These are phyloP conservation scores for Aegilops tauschii DNA, from an alignment of 176 grass and related monocot species.

Conservation along the genomic window DNA sequence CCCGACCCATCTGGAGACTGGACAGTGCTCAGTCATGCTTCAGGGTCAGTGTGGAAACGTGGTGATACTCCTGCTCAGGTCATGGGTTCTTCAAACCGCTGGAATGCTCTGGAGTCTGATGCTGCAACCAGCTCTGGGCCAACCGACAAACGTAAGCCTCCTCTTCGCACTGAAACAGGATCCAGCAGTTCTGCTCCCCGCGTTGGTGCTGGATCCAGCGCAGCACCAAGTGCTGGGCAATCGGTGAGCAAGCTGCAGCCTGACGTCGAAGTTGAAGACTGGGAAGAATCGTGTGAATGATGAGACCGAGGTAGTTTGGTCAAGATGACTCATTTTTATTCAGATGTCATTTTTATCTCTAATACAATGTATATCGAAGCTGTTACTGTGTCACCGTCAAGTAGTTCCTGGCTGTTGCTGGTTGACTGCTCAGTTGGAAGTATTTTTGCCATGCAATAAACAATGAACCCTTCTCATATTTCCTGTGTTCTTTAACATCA, in stretches of 20 bases:
- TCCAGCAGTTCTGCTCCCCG: background rate
- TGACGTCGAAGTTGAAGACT: conserved; percentile 65
- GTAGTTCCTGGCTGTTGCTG: background rate
- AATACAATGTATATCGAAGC: background rate
- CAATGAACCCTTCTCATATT: conserved; percentile 35
- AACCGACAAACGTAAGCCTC: background rate
- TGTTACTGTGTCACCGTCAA: background rate
- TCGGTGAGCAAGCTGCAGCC: conserved; percentile 34
- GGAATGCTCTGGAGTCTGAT: conserved; percentile 65
- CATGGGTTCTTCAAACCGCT: conserved; percentile 44
- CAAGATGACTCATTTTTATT: background rate
- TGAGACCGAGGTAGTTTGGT: background rate
- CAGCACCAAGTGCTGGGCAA: conserved; percentile 16
- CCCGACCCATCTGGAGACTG: conserved; percentile 53
- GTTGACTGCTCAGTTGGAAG: background rate
- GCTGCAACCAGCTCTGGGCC: conserved; percentile 25
- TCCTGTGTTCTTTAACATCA: conserved; percentile 30
- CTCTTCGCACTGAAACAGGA: background rate
- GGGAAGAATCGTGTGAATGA: conserved; percentile 90
- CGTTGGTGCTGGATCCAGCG: background rate
- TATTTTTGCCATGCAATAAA: conserved; percentile 51
- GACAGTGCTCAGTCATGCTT: conserved; percentile 41
- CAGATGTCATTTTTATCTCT: background rate
- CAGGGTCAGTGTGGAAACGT: conserved; percentile 28
- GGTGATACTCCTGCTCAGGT: conserved; percentile 30